A percentile compares a stretch with the other conserved stretches of the same genome.
phyloP scores from a whole-genome alignment of 2,329 filamentous ascomycete species.

The Diplocarpon rosae region DNA sequence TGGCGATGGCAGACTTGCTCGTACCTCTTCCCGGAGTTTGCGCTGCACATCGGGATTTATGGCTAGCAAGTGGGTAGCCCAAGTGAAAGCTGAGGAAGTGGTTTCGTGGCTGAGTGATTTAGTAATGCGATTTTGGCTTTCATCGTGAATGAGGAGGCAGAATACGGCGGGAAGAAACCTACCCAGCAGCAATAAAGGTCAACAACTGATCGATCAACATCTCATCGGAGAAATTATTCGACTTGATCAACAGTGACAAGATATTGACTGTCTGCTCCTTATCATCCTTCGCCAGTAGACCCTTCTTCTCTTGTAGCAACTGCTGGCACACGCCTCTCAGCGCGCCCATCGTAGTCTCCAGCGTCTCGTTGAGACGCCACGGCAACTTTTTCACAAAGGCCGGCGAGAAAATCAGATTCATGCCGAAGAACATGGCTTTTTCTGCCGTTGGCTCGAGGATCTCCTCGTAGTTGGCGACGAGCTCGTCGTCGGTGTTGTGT shows the following conservation, averaged over 20 bases:
- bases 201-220: constrained; percentile 75
- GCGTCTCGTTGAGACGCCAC: constrained; percentile 53
- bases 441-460: constrained; percentile 42
- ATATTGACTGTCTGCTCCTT: constrained; percentile 54
- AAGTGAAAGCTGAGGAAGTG: constrained; percentile 61
- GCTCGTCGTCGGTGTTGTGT: constrained; percentile 43
- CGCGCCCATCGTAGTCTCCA: constrained; percentile 40
- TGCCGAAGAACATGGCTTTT: constrained; percentile 42
- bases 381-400: constrained; percentile 53
- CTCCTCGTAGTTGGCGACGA: constrained; percentile 44
- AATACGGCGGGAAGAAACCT: constrained; percentile 13
- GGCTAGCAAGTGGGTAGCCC: constrained; percentile 53
- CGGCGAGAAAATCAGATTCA: constrained; percentile 49
- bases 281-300: constrained; percentile 33
- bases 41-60: constrained; percentile 45
- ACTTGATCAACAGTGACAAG: constrained; percentile 65
- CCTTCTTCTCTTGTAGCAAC: constrained; percentile 59
- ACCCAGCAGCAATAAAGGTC: constrained; percentile 71
- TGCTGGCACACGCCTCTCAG: constrained; percentile 51
- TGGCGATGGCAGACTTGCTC: constrained; percentile 31
- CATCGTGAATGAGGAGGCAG: too few relatives aligned
- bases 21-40: constrained; percentile 49
- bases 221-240: constrained; percentile 63
- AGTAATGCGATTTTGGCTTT: neutral
- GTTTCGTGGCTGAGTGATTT: constrained; percentile 51